Evolutionary conservation across 176 grass and related monocot species (phyloP).

Genomic region (Aegilops speltoides): DNA sequence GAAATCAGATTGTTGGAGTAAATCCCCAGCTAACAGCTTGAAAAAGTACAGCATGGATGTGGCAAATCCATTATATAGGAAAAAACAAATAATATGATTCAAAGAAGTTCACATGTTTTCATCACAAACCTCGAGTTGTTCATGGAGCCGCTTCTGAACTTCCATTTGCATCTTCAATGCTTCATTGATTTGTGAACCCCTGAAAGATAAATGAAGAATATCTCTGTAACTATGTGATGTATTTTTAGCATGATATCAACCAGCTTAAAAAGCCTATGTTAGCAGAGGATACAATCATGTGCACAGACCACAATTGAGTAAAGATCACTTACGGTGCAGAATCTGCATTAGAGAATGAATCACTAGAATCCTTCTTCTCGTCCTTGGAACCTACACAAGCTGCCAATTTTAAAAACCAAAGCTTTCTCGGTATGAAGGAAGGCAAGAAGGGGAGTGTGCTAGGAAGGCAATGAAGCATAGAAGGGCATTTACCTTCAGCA

Average conservation of each 20-base stretch:
- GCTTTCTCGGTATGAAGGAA: background rate
- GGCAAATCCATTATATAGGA: background rate
- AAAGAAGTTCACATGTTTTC: background rate
- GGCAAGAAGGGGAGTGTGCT: background rate
- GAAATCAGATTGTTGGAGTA: background rate
- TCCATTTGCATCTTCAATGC: constrained; percentile 97
- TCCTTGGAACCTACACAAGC: constrained; percentile 77
- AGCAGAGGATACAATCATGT: background rate
- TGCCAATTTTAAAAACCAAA: constrained; percentile 16
- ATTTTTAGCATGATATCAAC: background rate
- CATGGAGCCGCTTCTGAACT: constrained; percentile 92
- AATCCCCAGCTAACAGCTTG: background rate
- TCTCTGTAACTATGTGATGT: constrained; percentile 7
- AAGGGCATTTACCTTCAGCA: constrained; percentile 68
- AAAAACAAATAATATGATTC: background rate
- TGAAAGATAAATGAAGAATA: constrained; percentile 46
- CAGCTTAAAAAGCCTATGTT: background rate
- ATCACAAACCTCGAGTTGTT: constrained; percentile 86
- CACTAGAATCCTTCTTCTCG: constrained; percentile 78
- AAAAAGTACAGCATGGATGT: background rate
- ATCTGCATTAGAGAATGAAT: constrained; percentile 68
- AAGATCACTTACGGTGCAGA: constrained; percentile 77
- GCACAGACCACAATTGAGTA: background rate
- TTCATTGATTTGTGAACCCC: constrained; percentile 79
- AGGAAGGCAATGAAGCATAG: constrained; percentile 27